Evolutionary conservation across 108 stramenopile species (phyloP).

Genomic region (Nitzschia putrida): DNA sequence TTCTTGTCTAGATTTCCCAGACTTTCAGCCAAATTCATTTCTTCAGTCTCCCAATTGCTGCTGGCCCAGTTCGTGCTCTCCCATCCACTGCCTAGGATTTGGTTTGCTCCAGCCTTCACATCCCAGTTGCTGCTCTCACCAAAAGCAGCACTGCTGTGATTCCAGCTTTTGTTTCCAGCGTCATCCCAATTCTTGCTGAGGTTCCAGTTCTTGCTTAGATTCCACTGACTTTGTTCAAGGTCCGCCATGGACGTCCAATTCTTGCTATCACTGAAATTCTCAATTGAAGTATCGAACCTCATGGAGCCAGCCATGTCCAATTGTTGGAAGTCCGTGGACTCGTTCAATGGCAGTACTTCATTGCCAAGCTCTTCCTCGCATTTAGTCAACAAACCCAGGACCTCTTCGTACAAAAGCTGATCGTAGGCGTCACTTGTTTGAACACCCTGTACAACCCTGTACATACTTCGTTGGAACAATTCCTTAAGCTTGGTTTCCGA

Average conservation of each 20-base stretch:
- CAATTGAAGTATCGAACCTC: neutral
- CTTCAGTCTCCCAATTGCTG: neutral
- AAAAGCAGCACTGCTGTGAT: neutral
- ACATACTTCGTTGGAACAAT: slow-evolving; percentile 6
- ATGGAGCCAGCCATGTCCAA: too few species aligned
- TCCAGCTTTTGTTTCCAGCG: neutral
- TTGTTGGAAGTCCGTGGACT: too few species aligned
- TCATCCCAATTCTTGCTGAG: neutral
- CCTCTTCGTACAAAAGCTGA: slow-evolving; percentile 9
- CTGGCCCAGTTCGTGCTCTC: neutral
- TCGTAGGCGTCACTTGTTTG: slow-evolving; percentile 10
- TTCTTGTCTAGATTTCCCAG: slow-evolving; percentile 10
- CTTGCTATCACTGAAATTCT: neutral
- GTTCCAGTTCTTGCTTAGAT: neutral
- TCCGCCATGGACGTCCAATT: neutral
- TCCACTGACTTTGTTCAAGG: neutral
- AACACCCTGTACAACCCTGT: slow-evolving; percentile 8
- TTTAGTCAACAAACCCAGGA: neutral
- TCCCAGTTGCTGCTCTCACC: neutral
- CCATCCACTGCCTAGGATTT: neutral
- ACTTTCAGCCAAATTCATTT: neutral
- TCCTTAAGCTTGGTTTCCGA: slow-evolving; percentile 5
- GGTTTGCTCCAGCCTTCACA: neutral
- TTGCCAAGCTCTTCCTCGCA: slow-evolving; percentile 8
- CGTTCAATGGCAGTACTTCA: neutral